phyloP scores from a whole-genome alignment of 176 grass and related monocot genomes.

The Sorghum bicolor region DNA sequence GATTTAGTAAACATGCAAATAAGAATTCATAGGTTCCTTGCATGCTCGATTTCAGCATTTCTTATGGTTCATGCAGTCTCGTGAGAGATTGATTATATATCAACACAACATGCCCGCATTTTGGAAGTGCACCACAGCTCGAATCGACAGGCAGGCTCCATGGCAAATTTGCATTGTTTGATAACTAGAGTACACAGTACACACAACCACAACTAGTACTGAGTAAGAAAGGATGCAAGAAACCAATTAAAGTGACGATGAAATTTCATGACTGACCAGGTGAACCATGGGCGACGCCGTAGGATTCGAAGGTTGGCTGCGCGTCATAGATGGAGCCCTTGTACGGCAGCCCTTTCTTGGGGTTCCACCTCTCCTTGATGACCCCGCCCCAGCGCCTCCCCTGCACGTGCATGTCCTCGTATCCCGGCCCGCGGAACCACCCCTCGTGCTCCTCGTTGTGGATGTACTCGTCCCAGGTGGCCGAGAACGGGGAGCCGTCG shows the following conservation, averaged over 20 bases:
- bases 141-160: not conserved
- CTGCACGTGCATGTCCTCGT: slow-evolving; percentile 78
- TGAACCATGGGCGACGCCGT: slow-evolving; percentile 76
- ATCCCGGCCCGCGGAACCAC: slow-evolving; percentile 69
- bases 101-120: not conserved
- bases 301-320: slow-evolving; percentile 85
- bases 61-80: not conserved
- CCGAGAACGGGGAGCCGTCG: slow-evolving; percentile 54
- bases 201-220: not conserved
- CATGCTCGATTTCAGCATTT: not conserved
- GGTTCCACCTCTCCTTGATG: slow-evolving; percentile 60
- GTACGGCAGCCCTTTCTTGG: slow-evolving; percentile 54
- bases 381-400: slow-evolving; percentile 77
- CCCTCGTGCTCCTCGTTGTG: slow-evolving; percentile 69
- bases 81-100: not conserved
- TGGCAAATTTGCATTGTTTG: not conserved
- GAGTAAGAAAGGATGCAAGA: not conserved
- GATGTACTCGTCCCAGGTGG: slow-evolving; percentile 73
- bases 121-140: not conserved
- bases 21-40: not conserved
- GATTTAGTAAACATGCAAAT: slow-evolving; percentile 6
- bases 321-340: slow-evolving; percentile 85
- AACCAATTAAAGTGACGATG: slow-evolving; percentile 13
- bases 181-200: not conserved
- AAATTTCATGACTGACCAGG: slow-evolving; percentile 55